Percentiles rank a stretch among this genome's conserved stretches.
Evolutionary conservation across 2,329 filamentous ascomycete species (phyloP).

Genomic region (Ceratocystis cubensis): DNA sequence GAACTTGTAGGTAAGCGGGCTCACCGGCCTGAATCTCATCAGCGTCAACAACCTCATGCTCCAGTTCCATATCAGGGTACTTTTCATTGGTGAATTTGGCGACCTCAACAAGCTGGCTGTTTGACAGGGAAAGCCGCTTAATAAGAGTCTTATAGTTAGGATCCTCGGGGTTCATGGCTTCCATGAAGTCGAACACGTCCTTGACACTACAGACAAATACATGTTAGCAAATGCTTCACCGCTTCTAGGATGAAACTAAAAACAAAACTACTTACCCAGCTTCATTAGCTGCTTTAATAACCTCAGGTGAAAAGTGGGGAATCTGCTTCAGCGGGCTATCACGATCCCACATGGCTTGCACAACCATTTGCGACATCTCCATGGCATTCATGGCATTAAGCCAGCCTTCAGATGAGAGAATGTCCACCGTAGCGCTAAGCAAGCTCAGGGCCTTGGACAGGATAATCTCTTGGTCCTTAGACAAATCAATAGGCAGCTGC

Average conservation of each 20-base stretch:
- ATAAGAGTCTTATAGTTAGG: slow-evolving; percentile 65
- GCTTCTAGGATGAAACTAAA: neutral
- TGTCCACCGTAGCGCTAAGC: slow-evolving; percentile 83
- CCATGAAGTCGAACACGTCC: slow-evolving; percentile 96
- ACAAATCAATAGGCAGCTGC: slow-evolving; percentile 88
- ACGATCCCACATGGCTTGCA: slow-evolving; percentile 98
- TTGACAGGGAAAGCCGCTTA: slow-evolving; percentile 63
- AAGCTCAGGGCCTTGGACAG: slow-evolving; percentile 74
- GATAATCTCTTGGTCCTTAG: slow-evolving; percentile 87
- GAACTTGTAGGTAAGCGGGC: slow-evolving; percentile 70
- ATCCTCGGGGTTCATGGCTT: slow-evolving; percentile 93
- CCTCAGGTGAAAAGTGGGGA: slow-evolving; percentile 77
- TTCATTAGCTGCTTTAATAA: slow-evolving; percentile 69
- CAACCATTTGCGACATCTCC: slow-evolving; percentile 99
- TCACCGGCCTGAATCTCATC: slow-evolving; percentile 69
- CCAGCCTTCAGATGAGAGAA: slow-evolving; percentile 88
- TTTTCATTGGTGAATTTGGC: slow-evolving; percentile 91
- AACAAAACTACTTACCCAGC: slow-evolving; percentile 47
- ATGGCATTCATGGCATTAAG: slow-evolving; percentile 96
- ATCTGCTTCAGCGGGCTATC: slow-evolving; percentile 96
- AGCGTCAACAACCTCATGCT: slow-evolving; percentile 72
- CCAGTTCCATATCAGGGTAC: slow-evolving; percentile 87
- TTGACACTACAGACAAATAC: slow-evolving; percentile 49
- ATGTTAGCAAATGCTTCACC: slow-evolving; percentile 26
- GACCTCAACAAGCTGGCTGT: slow-evolving; percentile 74